Conservation (phyloP, 768 basidiomycete species). For the Leccinum fibrillosum region DNA sequence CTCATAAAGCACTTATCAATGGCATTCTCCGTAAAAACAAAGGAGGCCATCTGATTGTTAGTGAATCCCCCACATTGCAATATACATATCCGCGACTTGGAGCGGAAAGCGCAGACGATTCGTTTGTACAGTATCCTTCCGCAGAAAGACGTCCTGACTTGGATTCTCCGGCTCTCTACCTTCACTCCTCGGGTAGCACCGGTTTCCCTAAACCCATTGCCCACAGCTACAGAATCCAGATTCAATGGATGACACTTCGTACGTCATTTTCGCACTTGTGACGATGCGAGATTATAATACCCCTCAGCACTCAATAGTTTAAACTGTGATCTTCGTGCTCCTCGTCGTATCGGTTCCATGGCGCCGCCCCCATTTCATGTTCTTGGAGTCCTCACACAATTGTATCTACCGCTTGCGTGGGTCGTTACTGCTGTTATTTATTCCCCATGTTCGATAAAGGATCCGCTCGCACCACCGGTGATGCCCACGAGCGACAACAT, state of each 20-base stretch:
- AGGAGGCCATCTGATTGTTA: neutral
- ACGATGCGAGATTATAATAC: too few relatives aligned
- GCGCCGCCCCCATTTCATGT: conserved; percentile 28
- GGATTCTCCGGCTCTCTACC: conserved; percentile 33
- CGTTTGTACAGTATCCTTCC: conserved; percentile 9
- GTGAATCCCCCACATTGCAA: conserved; percentile 8
- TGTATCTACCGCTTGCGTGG: conserved; percentile 20
- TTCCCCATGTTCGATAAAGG: conserved; percentile 20
- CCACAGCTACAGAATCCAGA: conserved; percentile 31
- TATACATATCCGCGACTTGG: conserved; percentile 21
- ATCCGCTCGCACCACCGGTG: conserved; percentile 28
- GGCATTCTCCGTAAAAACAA: neutral
- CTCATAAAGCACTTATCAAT: conserved; percentile 4
- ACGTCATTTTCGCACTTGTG: conserved; percentile 6
- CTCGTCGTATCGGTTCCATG: conserved; percentile 21
- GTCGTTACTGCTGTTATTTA: conserved; percentile 21
- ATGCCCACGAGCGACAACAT: conserved; percentile 39
- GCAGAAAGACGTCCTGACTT: conserved; percentile 2
- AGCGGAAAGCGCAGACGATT: neutral
- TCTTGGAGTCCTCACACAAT: conserved; percentile 15
- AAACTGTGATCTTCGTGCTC: neutral
- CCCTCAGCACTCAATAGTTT: too few relatives aligned
- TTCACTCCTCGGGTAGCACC: conserved; percentile 51
- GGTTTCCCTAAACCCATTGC: conserved; percentile 47
- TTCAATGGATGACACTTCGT: conserved; percentile 37